Conservation (phyloP, 139 green algal species). For the Zygnema cylindricum region DNA sequence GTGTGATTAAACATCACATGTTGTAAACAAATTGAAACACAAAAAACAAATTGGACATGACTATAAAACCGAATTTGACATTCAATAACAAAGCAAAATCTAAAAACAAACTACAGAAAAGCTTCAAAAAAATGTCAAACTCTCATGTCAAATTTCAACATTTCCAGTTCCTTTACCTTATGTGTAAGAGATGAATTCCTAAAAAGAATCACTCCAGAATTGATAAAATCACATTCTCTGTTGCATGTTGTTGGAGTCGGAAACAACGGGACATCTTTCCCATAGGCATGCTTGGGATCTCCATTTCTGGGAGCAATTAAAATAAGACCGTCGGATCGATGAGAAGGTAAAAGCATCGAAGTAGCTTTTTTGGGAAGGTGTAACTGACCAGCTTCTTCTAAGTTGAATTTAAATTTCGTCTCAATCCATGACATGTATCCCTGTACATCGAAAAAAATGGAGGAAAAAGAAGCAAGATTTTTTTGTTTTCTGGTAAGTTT, state of each 20-base stretch:
- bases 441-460: too few species aligned
- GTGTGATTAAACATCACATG: too few species aligned
- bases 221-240: conserved; percentile 26
- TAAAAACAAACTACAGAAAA: too few species aligned
- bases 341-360: background rate
- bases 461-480: too few species aligned
- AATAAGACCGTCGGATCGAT: background rate
- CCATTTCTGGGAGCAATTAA: background rate
- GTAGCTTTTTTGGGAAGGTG: background rate
- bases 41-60: too few species aligned
- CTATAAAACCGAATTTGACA: too few species aligned
- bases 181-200: background rate
- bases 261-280: background rate
- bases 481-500: too few species aligned
- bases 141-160: too few species aligned
- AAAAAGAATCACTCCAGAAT: conserved; percentile 5
- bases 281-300: background rate
- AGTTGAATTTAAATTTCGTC: background rate
- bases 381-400: conserved; percentile 7
- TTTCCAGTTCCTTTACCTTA: conserved; percentile 8
- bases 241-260: conserved; percentile 5
- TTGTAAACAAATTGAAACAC: too few species aligned
- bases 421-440: conserved; percentile 19
- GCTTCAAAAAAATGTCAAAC: too few species aligned
- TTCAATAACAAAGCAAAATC: too few species aligned